Evolutionary conservation across 306 rosid genomes (phyloP), one percentile per base, ranked within the genome.

Genomic region (Alnus glutinosa): DNA sequence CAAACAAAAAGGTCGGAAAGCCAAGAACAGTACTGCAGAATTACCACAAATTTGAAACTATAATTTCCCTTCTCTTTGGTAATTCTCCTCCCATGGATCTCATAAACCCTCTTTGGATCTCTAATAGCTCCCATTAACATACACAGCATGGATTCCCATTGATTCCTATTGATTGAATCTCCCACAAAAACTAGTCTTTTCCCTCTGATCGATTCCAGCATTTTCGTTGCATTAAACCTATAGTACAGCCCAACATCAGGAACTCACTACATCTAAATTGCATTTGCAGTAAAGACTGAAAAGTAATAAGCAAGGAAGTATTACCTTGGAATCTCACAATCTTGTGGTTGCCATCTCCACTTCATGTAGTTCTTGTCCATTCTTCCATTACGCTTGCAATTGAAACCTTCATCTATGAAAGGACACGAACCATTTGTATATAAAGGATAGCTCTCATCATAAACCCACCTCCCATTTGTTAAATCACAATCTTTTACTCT

Each of bases 71-170:
- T 91, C 81, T 77, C 92, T 75, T 90, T 95, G 71, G 92, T 91
- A 79, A 95, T 92, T 83, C 89, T 91, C 83, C 97, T 82, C 34
- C 94, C 86, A 64, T 23, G 98, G 46, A 96, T 81, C 86, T 95
- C 98, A 62, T 84, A 87, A 70, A 95, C 97, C 80, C 85, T 91
- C 81, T 77, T 87, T 32, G 97, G 97, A 88, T 92, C 94, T 76
- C 77, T 87, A 71, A 92, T 74, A 75, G 86, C 97, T 77, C 90
- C 70, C 79, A 86, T 75, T 81, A 95, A 83, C 98, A 95, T 81
- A 80, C 98, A 95, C 58, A 95, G 37, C 92, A 95, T 88, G 70
- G 98, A 92, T 77, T 95, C 98, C 98, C 98, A 95, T 78, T 95
- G 98, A 64, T 95, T 95, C 79, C 98, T 88, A 77, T 92, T 95